These are phyloP conservation scores for Neonectria punicea DNA, from an alignment of 2,329 filamentous ascomycete genomes.

Conservation along the genomic window DNA sequence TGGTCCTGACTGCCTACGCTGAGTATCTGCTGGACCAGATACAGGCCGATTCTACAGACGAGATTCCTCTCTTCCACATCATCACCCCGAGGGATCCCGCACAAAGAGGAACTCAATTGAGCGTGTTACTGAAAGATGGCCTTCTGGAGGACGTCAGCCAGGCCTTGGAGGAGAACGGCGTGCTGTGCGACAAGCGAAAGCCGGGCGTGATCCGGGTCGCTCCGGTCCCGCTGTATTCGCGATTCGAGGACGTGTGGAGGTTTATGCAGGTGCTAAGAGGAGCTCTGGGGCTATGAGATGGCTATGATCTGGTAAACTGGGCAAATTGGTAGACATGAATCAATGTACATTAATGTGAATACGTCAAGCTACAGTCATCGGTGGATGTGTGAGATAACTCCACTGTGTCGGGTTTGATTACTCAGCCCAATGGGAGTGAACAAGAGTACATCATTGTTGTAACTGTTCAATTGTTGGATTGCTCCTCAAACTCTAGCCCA, in stretches of 20 bases:
- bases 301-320: neutral
- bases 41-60: constrained; percentile 45
- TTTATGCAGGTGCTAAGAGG: constrained; percentile 56
- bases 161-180: constrained; percentile 72
- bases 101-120: constrained; percentile 82
- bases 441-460: neutral
- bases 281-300: constrained; percentile 43
- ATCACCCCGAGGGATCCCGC: constrained; percentile 76
- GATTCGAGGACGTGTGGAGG: constrained; percentile 74
- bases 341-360: constrained; percentile 4
- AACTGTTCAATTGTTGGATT: neutral
- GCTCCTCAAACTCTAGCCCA: neutral
- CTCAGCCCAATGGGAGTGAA: neutral
- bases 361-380: neutral
- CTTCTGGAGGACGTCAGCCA: constrained; percentile 75
- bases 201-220: constrained; percentile 88
- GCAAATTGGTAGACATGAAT: constrained; percentile 15
- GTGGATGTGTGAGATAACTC: neutral
- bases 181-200: constrained; percentile 85
- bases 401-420: neutral
- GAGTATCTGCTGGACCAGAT: constrained; percentile 70
- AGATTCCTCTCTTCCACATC: constrained; percentile 62
- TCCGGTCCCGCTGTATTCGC: constrained; percentile 86
- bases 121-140: constrained; percentile 74
- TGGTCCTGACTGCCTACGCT: constrained; percentile 80